Conservation (phyloP, 2,329 filamentous ascomycete species). For the Claviceps capensis region DNA sequence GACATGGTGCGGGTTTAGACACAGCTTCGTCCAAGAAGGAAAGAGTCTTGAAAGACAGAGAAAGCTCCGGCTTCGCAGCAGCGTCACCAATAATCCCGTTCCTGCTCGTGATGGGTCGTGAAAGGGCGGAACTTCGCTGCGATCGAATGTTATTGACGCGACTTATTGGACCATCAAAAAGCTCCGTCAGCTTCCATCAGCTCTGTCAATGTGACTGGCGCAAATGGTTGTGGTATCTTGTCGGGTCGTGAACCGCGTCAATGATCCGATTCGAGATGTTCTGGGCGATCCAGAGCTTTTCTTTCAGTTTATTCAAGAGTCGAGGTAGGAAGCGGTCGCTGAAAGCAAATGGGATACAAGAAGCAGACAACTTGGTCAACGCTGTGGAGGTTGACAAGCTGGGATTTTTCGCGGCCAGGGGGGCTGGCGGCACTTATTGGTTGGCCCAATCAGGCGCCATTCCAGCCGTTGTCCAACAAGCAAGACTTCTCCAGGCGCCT, state of each 20-base stretch:
- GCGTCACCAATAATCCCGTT: slow-evolving; percentile 1
- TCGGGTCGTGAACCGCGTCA: neutral
- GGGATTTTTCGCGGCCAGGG: slow-evolving; percentile 5
- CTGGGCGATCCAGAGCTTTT: neutral
- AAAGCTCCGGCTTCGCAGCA: neutral
- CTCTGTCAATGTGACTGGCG: slow-evolving; percentile 1
- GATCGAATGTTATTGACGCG: slow-evolving; percentile 3
- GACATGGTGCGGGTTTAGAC: slow-evolving; percentile 30
- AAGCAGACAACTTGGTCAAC: neutral
- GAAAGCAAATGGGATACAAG: neutral
- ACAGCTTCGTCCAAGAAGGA: neutral
- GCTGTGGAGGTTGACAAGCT: slow-evolving; percentile 6
- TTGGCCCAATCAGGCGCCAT: slow-evolving; percentile 19
- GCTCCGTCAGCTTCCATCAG: neutral
- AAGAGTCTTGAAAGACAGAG: neutral
- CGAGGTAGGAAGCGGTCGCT: neutral
- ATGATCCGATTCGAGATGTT: neutral
- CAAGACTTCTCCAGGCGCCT: neutral
- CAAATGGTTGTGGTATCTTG: neutral
- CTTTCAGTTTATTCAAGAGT: neutral
- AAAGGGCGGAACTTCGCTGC: neutral
- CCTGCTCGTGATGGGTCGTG: neutral
- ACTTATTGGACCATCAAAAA: slow-evolving; percentile 5
- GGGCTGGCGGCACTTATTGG: slow-evolving; percentile 9
- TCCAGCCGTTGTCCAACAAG: neutral